Conservation (phyloP, 2,329 filamentous ascomycete species). For the Aulographum hederae region DNA sequence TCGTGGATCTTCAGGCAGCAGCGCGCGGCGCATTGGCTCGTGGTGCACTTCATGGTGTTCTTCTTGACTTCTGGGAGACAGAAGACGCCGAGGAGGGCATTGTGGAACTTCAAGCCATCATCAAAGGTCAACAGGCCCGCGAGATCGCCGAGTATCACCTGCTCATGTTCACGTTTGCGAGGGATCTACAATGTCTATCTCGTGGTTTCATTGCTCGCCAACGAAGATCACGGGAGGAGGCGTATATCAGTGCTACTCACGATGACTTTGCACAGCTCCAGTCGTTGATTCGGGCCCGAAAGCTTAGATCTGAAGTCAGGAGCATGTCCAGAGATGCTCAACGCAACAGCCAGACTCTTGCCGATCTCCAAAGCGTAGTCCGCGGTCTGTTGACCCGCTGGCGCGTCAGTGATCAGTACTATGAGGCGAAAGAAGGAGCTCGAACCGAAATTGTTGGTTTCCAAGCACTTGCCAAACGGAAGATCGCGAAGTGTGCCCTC, state of each 20-base stretch:
- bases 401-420: conserved; percentile 32
- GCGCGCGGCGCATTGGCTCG: conserved; percentile 64
- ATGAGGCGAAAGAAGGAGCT: conserved; percentile 41
- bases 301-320: conserved; percentile 25
- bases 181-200: conserved; percentile 59
- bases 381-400: conserved; percentile 26
- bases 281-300: conserved; percentile 56
- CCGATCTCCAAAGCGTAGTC: conserved; percentile 39
- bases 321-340: conserved; percentile 28
- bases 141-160: conserved; percentile 70
- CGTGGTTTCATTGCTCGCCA: conserved; percentile 60
- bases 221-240: conserved; percentile 41
- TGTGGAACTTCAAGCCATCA: conserved; percentile 66
- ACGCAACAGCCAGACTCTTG: conserved; percentile 24
- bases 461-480: conserved; percentile 33
- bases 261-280: conserved; percentile 62
- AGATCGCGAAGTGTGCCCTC: too few relatives aligned
- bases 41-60: conserved; percentile 57
- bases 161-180: conserved; percentile 65
- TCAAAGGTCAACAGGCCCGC: conserved; percentile 73
- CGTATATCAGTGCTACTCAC: conserved; percentile 53
- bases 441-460: too few relatives aligned
- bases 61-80: conserved; percentile 79
- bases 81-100: conserved; percentile 66
- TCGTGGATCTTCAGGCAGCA: conserved; percentile 74